These are phyloP conservation scores for Lodderomyces oxycetoniae DNA, from an alignment of 1,139 yeast species.

Conservation along the genomic window DNA sequence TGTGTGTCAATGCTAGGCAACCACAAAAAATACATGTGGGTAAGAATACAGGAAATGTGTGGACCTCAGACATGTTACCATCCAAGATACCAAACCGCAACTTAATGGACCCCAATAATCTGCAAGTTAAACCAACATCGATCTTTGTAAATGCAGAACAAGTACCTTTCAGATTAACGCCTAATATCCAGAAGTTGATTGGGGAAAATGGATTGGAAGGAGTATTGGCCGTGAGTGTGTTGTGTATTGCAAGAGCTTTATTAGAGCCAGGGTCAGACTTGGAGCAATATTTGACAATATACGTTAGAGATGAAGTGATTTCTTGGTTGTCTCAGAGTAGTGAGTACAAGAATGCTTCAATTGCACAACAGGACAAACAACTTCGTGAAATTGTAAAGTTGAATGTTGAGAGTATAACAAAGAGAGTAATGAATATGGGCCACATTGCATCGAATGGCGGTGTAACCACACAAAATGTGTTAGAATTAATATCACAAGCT, in stretches of 20 bases:
- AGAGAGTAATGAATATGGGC: conserved; percentile 65
- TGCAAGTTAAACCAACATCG: conserved; percentile 60
- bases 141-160: conserved; percentile 90
- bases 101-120: conserved; percentile 50
- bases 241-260: conserved; percentile 82
- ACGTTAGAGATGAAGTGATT: conserved; percentile 90
- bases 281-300: conserved; percentile 81
- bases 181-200: conserved; percentile 87
- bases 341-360: conserved; percentile 29
- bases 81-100: conserved; percentile 66
- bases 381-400: conserved; percentile 81
- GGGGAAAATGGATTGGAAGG: conserved; percentile 95
- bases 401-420: conserved; percentile 81
- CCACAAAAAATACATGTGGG: conserved; percentile 91
- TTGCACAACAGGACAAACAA: conserved; percentile 56
- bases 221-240: conserved; percentile 75
- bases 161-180: conserved; percentile 95
- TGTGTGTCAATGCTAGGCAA: conserved; percentile 89
- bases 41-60: conserved; percentile 78
- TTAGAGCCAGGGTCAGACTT: conserved; percentile 88
- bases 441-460: conserved; percentile 69
- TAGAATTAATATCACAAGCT: conserved; percentile 90
- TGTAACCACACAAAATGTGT: conserved; percentile 89
- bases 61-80: conserved; percentile 96
- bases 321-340: conserved; percentile 92